These are phyloP conservation scores for Inosperma sp. DNA, from an alignment of 768 basidiomycete species.

Conservation along the genomic window DNA sequence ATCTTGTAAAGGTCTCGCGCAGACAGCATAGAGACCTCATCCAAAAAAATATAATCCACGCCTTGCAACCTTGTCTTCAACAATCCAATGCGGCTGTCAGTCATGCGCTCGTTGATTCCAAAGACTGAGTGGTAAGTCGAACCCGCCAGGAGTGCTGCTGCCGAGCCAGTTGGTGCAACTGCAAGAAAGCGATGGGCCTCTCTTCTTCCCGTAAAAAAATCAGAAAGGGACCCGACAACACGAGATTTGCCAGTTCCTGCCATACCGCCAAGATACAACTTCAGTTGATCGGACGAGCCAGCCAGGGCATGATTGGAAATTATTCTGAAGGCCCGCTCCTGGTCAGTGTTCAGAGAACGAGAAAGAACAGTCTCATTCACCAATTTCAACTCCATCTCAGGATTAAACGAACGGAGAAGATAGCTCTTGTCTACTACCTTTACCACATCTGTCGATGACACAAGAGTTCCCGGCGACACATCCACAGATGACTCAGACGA, in stretches of 20 bases:
- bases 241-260: slow-evolving; percentile 33
- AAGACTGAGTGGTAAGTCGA: too few species aligned
- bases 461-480: too few species aligned
- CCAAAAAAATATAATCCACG: slow-evolving; percentile 38
- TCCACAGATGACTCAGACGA: too few species aligned
- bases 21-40: slow-evolving; percentile 44
- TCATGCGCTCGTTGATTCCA: too few species aligned
- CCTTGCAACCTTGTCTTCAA: slow-evolving; percentile 10
- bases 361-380: slow-evolving; percentile 3
- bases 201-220: too few species aligned
- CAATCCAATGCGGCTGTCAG: neutral
- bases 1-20: too few species aligned
- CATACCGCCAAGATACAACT: slow-evolving; percentile 32
- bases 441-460: too few species aligned
- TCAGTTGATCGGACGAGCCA: slow-evolving; percentile 15
- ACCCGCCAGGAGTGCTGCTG: too few species aligned
- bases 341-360: slow-evolving; percentile 23
- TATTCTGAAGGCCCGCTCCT: slow-evolving; percentile 25
- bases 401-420: slow-evolving; percentile 14
- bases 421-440: slow-evolving; percentile 16
- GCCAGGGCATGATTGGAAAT: slow-evolving; percentile 23
- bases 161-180: too few species aligned
- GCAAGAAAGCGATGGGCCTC: too few species aligned
- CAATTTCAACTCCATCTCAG: neutral
- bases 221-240: slow-evolving; percentile 30